Percentiles rank a stretch among this genome's conserved stretches.
phyloP scores from a whole-genome alignment of 2,329 filamentous ascomycete genomes.

The Xenoacremonium recifei region DNA sequence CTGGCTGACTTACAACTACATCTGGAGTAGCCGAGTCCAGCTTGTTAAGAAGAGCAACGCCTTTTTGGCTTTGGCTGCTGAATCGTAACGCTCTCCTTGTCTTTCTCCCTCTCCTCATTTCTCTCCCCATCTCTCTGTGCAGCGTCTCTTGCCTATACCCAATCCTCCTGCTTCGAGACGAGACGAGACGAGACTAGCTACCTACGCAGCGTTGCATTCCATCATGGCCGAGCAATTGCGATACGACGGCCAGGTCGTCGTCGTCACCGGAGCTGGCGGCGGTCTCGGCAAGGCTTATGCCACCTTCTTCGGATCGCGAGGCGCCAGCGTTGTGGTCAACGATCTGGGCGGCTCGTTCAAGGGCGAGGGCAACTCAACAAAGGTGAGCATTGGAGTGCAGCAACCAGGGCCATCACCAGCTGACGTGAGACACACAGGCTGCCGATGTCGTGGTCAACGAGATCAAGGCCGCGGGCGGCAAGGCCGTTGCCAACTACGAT shows the following conservation, averaged over 20 bases:
- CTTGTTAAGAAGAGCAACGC: slow-evolving; percentile 24
- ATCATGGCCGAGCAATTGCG: slow-evolving; percentile 68
- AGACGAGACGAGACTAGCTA: too few relatives aligned
- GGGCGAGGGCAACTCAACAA: slow-evolving; percentile 83
- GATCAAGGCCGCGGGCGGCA: slow-evolving; percentile 85
- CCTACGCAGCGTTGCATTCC: too few relatives aligned
- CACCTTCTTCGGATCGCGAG: slow-evolving; percentile 85
- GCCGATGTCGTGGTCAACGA: slow-evolving; percentile 81
- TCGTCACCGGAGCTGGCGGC: slow-evolving; percentile 79
- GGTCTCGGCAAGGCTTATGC: slow-evolving; percentile 81
- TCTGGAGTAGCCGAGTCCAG: slow-evolving; percentile 19
- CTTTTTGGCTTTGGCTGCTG: not conserved
- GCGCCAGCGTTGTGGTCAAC: slow-evolving; percentile 94
- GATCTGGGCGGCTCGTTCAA: slow-evolving; percentile 92
- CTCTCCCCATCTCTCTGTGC: slow-evolving; percentile 3
- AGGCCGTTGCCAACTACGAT: slow-evolving; percentile 97
- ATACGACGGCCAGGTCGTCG: slow-evolving; percentile 81
- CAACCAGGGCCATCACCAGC: slow-evolving; percentile 1
- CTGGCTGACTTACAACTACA: slow-evolving; percentile 7
- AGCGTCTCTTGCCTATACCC: not conserved
- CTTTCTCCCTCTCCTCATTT: slow-evolving; percentile 6
- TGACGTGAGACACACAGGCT: slow-evolving; percentile 50
- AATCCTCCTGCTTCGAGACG: too few relatives aligned
- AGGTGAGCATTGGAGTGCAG: slow-evolving; percentile 53
- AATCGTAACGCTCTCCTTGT: not conserved